Evolutionary conservation across 306 rosid genomes (phyloP), one percentile per base, ranked within the genome.

Genomic region (Gleditsia sinensis): DNA sequence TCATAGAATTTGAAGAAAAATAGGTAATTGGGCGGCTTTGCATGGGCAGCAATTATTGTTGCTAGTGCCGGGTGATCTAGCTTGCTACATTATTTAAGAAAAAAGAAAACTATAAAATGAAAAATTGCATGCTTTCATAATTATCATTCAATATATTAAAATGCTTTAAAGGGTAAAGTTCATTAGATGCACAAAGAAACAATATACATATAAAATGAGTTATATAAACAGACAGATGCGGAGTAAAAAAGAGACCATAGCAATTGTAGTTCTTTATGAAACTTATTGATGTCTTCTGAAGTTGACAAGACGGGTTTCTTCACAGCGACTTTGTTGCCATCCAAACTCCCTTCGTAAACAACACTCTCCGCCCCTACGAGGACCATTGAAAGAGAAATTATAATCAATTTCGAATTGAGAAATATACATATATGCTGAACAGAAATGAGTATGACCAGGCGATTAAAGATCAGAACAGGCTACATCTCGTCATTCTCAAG

Each of bases 1-100:
- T 86, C 88, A 32, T 79, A 94, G 77, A 85, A 88, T 43, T 88
- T 86, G 60, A 91, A 94, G 96, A 94, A 91, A 87, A 88, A 85
- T 88, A 94, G 58, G 76, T 91, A 94, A 78, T 84, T 85, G 56
- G 97, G 98, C 50, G 96, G 96, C 82, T 80, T 93, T 48, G 98
- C 98, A 79, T 91, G 94, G 21, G 97, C 98, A 0, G 98, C 98
- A 42, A 93, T 78, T 70, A 91, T 60, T 64, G 85, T 86, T 9
- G 88, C 91, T 28, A 93, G 69, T 60, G 90, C 89, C 3, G 92
- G 90, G 80, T 93, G 93, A 78, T 87, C 92, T 76, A 93, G 72
- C 87, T 81, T 85, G 79, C 97, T 92, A 56, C 83, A 89, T 39
- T 11, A 37, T 77, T 66, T 48, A 55, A 19, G 28, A 75, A 53